A percentile compares a stretch with the other conserved stretches of the same genome.
Conservation (phyloP, 2,329 filamentous ascomycete species). For the Dothidotthia symphoricarpi region DNA sequence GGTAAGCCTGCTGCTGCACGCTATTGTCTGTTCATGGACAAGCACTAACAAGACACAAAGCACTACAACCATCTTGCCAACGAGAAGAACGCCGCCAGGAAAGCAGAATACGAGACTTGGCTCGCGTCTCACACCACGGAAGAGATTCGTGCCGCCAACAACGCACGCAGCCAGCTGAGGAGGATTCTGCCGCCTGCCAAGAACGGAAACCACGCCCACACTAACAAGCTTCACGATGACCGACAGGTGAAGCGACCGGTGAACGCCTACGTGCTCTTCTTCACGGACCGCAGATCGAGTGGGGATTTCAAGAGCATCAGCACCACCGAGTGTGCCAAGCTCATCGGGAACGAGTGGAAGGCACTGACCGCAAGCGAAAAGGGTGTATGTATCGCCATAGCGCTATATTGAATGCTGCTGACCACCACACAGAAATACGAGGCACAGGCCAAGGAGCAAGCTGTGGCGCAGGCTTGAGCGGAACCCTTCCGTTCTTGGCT, state of each 20-base stretch:
- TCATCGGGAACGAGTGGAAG: slow-evolving; percentile 51
- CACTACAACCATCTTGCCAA: slow-evolving; percentile 54
- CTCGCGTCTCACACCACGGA: slow-evolving; percentile 55
- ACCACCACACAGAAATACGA: no score
- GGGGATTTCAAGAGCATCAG: slow-evolving; percentile 54
- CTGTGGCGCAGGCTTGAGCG: no score
- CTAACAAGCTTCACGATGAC: slow-evolving; percentile 51
- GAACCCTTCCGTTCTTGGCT: neutral
- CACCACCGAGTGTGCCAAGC: slow-evolving; percentile 40
- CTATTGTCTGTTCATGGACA: neutral
- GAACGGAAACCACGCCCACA: slow-evolving; percentile 10
- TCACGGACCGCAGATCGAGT: slow-evolving; percentile 44
- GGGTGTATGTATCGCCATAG: slow-evolving; percentile 40
- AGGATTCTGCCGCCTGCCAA: slow-evolving; percentile 11
- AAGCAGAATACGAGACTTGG: slow-evolving; percentile 53
- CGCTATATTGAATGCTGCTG: neutral
- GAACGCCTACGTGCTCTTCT: slow-evolving; percentile 47
- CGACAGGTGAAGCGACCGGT: slow-evolving; percentile 50
- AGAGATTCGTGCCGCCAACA: slow-evolving; percentile 60
- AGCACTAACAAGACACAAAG: slow-evolving; percentile 38
- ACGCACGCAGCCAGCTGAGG: slow-evolving; percentile 49
- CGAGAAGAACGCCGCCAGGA: slow-evolving; percentile 47
- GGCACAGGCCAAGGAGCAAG: no score
- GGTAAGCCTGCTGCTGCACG: slow-evolving; percentile 19
- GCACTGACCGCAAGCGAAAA: slow-evolving; percentile 48